These are phyloP conservation scores for Isabelozyma heimii DNA, from an alignment of 805 yeast species.

Conservation along the genomic window DNA sequence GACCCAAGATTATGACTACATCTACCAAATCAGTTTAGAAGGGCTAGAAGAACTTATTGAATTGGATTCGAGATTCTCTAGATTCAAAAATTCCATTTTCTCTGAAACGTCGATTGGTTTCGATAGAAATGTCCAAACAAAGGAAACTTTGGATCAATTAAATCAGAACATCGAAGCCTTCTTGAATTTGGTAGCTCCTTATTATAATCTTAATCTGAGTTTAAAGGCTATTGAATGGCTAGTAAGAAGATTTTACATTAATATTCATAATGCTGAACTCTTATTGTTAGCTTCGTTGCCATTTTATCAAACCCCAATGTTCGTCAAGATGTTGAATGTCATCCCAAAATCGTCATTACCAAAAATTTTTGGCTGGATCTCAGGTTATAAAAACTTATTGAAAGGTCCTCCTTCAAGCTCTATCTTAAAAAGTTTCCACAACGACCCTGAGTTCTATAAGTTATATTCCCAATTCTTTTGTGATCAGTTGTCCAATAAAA, in stretches of 20 bases:
- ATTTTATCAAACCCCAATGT: constrained; percentile 72
- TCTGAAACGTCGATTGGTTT: constrained; percentile 75
- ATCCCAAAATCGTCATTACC: constrained; percentile 63
- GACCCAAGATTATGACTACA: constrained; percentile 87
- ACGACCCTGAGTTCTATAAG: constrained; percentile 65
- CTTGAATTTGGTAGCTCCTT: constrained; percentile 70
- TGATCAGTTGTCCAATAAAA: constrained; percentile 49
- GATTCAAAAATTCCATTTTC: constrained; percentile 71
- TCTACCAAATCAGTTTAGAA: constrained; percentile 67
- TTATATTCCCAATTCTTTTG: constrained; percentile 59
- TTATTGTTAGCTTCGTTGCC: constrained; percentile 74
- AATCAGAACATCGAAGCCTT: constrained; percentile 75
- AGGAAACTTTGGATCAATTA: constrained; percentile 72
- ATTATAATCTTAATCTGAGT: constrained; percentile 72
- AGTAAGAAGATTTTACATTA: constrained; percentile 84
- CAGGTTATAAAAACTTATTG: constrained; percentile 61
- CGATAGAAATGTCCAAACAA: constrained; percentile 79
- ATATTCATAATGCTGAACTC: constrained; percentile 73
- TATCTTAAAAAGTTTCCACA: constrained; percentile 64
- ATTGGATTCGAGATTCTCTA: constrained; percentile 71
- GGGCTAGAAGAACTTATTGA: constrained; percentile 71
- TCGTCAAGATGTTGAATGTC: constrained; percentile 72
- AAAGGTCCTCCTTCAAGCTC: constrained; percentile 67
- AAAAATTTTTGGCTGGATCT: constrained; percentile 70
- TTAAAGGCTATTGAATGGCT: constrained; percentile 91